These are phyloP conservation scores for Thraustochytrium sp. DNA, from an alignment of 352 stramenopile species.

Conservation along the genomic window DNA sequence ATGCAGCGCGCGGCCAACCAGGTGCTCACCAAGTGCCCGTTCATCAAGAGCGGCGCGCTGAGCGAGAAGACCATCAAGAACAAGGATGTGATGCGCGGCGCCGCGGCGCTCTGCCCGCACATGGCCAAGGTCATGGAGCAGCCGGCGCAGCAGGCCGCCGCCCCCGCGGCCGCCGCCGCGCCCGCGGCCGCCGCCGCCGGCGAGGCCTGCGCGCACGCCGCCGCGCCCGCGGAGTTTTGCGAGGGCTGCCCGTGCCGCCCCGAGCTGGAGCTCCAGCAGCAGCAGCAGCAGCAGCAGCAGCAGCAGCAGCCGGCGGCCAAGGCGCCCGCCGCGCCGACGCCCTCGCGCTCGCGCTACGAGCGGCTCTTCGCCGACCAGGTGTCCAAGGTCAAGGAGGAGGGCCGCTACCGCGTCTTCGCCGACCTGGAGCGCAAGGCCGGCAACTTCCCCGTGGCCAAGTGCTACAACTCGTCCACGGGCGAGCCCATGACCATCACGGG, in stretches of 20 bases:
- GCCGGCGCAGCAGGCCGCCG: not conserved
- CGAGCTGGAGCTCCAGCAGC: not conserved
- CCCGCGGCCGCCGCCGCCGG: too few relatives aligned
- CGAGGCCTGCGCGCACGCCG: not conserved
- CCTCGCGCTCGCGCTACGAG: slow-evolving; percentile 5
- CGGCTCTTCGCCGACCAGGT: slow-evolving; percentile 34
- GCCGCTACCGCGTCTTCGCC: slow-evolving; percentile 74
- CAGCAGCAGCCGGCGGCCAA: not conserved
- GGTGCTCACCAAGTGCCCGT: slow-evolving; percentile 42
- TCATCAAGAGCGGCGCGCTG: slow-evolving; percentile 40
- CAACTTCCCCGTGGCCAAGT: slow-evolving; percentile 68
- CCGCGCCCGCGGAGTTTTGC: not conserved
- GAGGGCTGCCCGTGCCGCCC: slow-evolving; percentile 7
- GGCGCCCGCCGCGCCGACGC: not conserved
- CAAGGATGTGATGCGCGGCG: slow-evolving; percentile 17
- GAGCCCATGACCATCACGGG: slow-evolving; percentile 61
- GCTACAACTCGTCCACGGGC: slow-evolving; percentile 59
- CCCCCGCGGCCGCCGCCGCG: not conserved
- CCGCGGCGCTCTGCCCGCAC: slow-evolving; percentile 27
- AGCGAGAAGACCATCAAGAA: slow-evolving; percentile 37
- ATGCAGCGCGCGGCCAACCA: not conserved
- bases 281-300: not conserved
- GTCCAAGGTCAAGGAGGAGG: slow-evolving; percentile 56
- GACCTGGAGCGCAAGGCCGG: slow-evolving; percentile 75
- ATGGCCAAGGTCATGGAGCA: slow-evolving; percentile 40